Evolutionary conservation across 2,329 filamentous ascomycete species (phyloP), one percentile per base, ranked within the genome.

Genomic region (Diaporthe amygdali): DNA sequence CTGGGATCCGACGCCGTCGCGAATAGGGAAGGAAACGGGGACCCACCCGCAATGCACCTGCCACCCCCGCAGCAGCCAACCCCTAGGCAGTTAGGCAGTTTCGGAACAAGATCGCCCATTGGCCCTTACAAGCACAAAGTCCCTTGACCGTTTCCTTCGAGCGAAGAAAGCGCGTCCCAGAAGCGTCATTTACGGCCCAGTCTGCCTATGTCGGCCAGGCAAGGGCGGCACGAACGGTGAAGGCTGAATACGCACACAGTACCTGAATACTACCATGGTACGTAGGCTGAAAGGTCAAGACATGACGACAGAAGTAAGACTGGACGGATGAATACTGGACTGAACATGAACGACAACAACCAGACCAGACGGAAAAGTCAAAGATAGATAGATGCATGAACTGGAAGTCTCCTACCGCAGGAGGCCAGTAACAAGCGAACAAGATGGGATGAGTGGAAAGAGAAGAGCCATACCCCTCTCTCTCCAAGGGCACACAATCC

Each of bases 21-120:
- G 54, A 39, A 56, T 39, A 56, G 37, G 10, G 10, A 39, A 22
- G 67, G 44, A 69, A 61, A 61, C 34, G 55, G 49, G 54, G 54
- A 64, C 46, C 67, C 55, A 69, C 67, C 46, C 34, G 44, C 54
- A 63, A 47, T 49, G 55, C 27, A 52, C 41, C 34, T 69, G 67
- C 67, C 67, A 64, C 59, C 59, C 56, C 59, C 41, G 59, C 59
- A 63, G 59, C 44, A n/a, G 41, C 59, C 41, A 63, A 30, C 59
- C 59, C 59, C 41, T 63, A 63, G 59, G n/a, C 59, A 47, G 59
- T 63, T 47, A 63, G 59, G 59, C 59, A 47, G 56, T 63, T 63
- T 63, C 56, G 56, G 56, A 46, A 22, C 44, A 25, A 34, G 56
- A 63, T 63, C 27, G 56, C 56, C 59, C 41, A 63, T 63, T 63